Conservation (phyloP, 2,329 filamentous ascomycete species). For the Aureobasidium sp. region DNA sequence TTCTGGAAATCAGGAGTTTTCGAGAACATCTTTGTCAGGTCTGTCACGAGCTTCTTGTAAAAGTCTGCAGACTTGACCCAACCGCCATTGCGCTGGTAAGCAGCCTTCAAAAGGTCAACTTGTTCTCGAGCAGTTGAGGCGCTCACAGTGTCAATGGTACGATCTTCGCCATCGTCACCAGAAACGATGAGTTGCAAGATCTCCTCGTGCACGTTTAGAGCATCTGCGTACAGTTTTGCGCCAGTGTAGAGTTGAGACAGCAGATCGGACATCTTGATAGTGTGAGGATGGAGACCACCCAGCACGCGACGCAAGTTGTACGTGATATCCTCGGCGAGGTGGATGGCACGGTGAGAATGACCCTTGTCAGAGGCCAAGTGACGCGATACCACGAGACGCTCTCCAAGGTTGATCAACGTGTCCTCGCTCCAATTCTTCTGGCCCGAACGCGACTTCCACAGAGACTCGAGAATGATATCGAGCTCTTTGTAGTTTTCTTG, state of each 20-base stretch:
- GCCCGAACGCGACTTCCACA: conserved; percentile 42
- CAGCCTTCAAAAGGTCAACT: conserved; percentile 31
- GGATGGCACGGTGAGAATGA: conserved; percentile 37
- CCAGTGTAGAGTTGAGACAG: conserved; percentile 45
- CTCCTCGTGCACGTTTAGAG: conserved; percentile 30
- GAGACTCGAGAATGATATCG: conserved; percentile 37
- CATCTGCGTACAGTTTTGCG: conserved; percentile 21
- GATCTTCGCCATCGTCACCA: conserved; percentile 23
- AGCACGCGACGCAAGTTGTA: conserved; percentile 51
- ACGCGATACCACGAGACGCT: conserved; percentile 46
- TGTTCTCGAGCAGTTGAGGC: conserved; percentile 30
- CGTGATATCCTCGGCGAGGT: conserved; percentile 47
- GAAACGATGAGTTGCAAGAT: conserved; percentile 25
- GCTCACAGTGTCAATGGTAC: conserved; percentile 14
- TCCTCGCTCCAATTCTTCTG: conserved; percentile 40
- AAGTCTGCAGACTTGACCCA: conserved; percentile 44
- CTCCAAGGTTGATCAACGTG: conserved; percentile 47
- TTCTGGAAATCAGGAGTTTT: not conserved
- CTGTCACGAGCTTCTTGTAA: conserved; percentile 36
- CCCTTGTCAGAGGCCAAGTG: conserved; percentile 39
- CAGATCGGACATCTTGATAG: conserved; percentile 44
- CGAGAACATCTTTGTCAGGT: not conserved
- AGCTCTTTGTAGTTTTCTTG: conserved; percentile 43
- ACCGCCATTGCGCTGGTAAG: conserved; percentile 37
- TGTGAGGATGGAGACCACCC: conserved; percentile 42